Evolutionary conservation across 2,329 filamentous ascomycete genomes (phyloP), one percentile per base, ranked within the genome.

Genomic region (Pyricularia sp.): DNA sequence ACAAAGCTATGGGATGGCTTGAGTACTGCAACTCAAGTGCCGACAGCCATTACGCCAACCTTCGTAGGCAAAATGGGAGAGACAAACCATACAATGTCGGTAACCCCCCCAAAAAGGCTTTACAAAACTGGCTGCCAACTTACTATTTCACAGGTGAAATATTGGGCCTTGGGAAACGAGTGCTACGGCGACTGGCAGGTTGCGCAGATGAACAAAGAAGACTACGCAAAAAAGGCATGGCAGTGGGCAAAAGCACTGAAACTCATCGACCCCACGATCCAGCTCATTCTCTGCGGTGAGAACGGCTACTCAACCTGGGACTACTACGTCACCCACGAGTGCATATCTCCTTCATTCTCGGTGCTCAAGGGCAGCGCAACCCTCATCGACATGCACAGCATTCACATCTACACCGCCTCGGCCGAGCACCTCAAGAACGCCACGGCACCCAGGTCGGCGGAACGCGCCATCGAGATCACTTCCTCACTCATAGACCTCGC

Each of bases 151-250:
- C 16, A 62, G 60, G 60, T 62, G 70, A 91, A 90, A 76, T 93
- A 93, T 79, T 94, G 90, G 90, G 89, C 89, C 1, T 82, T 94
- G 30, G 90, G 90, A 10, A 94, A 94, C 75, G 86, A 89, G 73
- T 79, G 82, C 73, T 88, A 83, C 82, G 86, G 86, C 4, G 82
- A 84, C 22, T 88, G 81, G 81, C 86, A 89, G 74, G 83, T 89
- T 66, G 85, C 81, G 69, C 84, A 88, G 75, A 82, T 85, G 80
- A 88, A 85, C 68, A 85, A 87, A 73, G 85, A 88, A 70, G 84
- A 84, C 75, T 90, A 89, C 72, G 84, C 86, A 59, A 84, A 86
- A 71, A 84, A 85, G 71, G 87, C 87, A 2, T 83, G 81, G 70
- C 87, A 89, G 73, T 90, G 87, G 87, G 87, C 86, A 55, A 90